Base-by-base conservation (phyloP, 345 rosid genomes). In the Eucalyptus brandiana region DNA sequence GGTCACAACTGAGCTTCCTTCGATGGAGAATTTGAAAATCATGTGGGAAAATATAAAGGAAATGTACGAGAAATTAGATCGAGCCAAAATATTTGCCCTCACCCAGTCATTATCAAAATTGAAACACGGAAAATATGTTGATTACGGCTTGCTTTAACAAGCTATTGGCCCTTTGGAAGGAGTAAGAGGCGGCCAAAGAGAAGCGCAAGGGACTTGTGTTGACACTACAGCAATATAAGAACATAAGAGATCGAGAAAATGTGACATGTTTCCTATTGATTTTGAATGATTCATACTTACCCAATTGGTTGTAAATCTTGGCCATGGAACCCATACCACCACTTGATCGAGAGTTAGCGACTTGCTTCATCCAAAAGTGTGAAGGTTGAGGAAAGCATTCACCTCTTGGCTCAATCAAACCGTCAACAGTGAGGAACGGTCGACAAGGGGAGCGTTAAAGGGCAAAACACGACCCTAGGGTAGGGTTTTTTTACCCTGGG, bases 1-100 rank as follows among this genome's bases (percentile, higher is more conserved):
- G 18, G 37, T 65, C 37, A 32, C 0, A 0, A 6, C 3, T 0
- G 1, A 15, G 5, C 76, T 65, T 32, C 76, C 6, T n/a, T 1
- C 3, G 3, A 65, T 6, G 18, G 37, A 65, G 5, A 17, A n/a
- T 16, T 28, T 8, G 18, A n/a, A 15, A 65, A 30, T 15, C 3
- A 30, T 65, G 21, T n/a, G 37, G 37, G 37, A n/a, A 15, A 28
- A n/a, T n/a, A 65, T 30, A n/a, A 65, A 65, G 10, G 37, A 65
- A 65, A 65, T 4, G 11, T n/a, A 65, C 2, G 11, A 32, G 6
- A 65, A 65, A 15, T 16, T 65, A 7, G 18, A n/a, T n/a, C 3
- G 0, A 1, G 21, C 18, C 37, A 65, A n/a, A 65, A 14, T n/a
- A 0, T 65, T 65, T n/a, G 3, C 76, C 37, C 76, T 65, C 9